These are phyloP conservation scores for Volvox africanus DNA, from an alignment of 139 green algal species.

Conservation along the genomic window DNA sequence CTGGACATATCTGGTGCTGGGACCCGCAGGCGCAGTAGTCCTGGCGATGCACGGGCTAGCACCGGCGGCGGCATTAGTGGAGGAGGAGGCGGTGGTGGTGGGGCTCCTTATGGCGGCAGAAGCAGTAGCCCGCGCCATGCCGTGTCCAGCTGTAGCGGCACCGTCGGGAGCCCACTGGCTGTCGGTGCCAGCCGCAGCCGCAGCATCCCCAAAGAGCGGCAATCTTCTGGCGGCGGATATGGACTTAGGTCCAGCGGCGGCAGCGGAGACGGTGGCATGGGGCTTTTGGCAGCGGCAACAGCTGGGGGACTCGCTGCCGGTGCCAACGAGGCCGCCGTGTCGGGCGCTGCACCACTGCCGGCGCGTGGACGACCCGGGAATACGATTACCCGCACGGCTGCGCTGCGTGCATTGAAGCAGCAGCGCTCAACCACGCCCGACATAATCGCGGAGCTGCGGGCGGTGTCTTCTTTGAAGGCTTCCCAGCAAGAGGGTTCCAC, in stretches of 20 bases:
- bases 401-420: conserved; percentile 36
- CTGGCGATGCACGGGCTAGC: background rate
- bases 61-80: background rate
- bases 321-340: background rate
- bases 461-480: background rate
- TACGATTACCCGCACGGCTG: conserved; percentile 35
- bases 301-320: no score
- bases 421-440: conserved; percentile 42
- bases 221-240: background rate
- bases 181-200: background rate
- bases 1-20: background rate
- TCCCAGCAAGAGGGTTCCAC: background rate
- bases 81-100: background rate
- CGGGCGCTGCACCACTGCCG: background rate
- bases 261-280: background rate
- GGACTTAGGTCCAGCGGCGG: background rate
- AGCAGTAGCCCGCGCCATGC: background rate
- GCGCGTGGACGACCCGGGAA: background rate
- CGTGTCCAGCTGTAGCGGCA: background rate
- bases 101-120: no score
- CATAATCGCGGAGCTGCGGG: conserved; percentile 13
- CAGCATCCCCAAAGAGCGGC: background rate
- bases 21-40: background rate
- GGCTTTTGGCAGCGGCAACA: background rate
- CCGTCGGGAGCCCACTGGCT: background rate